Base-by-base conservation (phyloP, 495 filamentous ascomycete genomes). In the Barbatosphaeria neglecta region DNA sequence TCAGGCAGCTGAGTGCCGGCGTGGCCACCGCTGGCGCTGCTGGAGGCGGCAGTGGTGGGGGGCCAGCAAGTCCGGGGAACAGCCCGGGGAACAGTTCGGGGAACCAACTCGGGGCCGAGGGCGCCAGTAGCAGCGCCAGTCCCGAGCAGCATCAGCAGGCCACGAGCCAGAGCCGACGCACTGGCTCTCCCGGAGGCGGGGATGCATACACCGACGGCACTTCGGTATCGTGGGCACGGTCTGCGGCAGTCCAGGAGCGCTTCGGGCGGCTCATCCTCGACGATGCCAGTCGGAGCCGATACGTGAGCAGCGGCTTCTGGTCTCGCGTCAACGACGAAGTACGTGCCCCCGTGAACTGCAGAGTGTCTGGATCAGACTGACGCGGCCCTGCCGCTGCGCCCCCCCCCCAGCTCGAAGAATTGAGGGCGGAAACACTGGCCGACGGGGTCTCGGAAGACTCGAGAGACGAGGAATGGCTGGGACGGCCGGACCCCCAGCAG, bases 301-400 rank as follows among this genome's bases (percentile, higher is more conserved):
- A 77, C 47, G 52, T 78, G 10, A 72, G 71, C 23, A 75, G 58
- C 44, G 63, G 63, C 9, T 77, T 78, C 50, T 79, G 75, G 72
- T 69, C 70, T 1, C 67, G 66, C 16, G 61, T 80, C 16, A 69
- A 67, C 23, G 66, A 75, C 35, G 75, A 80, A 63, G 74, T 77
- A 53, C 46, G 60, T 19, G 7, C 37, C 44, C 40, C 39, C 46
- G 46, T 35, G 27, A 28, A 41, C n/a, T n/a, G n/a, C 39, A 15
- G 27, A 41, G 23, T 18, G 33, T 6, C 31, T 47, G 54, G 50
- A n/a, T 35, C 2, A 16, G 46, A 58, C 35, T 55, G 13, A 18
- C 53, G n/a, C n/a, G n/a, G n/a, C n/a, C n/a, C n/a, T n/a, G n/a
- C n/a, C n/a, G n/a, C n/a, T n/a, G n/a, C 53, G 40, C 55, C 37